Percentiles rank a stretch among this genome's conserved stretches.
Evolutionary conservation across 495 filamentous ascomycete genomes (phyloP).

Genomic region (Penicillium silybi): DNA sequence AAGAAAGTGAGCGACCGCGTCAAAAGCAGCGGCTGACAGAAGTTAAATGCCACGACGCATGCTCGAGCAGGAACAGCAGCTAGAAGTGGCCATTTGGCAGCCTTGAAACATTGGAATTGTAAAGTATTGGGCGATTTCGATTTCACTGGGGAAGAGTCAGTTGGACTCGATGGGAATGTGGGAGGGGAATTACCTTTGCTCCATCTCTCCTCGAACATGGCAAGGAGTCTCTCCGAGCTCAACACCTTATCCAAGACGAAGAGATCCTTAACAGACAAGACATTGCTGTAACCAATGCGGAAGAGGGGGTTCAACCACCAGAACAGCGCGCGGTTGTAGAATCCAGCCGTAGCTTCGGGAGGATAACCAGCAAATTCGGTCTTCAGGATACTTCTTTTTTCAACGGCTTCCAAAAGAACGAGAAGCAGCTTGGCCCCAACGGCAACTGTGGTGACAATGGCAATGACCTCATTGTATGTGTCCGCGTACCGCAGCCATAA

Average conservation of each 20-base stretch:
- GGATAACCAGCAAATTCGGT: slow-evolving; percentile 41
- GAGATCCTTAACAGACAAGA: slow-evolving; percentile 45
- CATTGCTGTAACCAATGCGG: slow-evolving; percentile 39
- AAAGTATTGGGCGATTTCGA: slow-evolving; percentile 38
- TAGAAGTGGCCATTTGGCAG: slow-evolving; percentile 44
- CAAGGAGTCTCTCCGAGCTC: slow-evolving; percentile 35
- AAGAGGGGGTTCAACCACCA: slow-evolving; percentile 59
- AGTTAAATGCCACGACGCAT: slow-evolving; percentile 54
- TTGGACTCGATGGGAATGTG: not conserved
- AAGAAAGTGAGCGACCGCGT: slow-evolving; percentile 48
- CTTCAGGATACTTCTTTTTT: slow-evolving; percentile 50
- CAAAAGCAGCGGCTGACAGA: slow-evolving; percentile 63
- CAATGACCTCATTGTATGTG: slow-evolving; percentile 29
- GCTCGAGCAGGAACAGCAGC: slow-evolving; percentile 50
- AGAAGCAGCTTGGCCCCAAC: slow-evolving; percentile 47
- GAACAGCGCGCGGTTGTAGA: slow-evolving; percentile 51
- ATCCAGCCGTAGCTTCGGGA: slow-evolving; percentile 56
- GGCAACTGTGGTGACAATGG: slow-evolving; percentile 45
- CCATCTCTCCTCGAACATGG: slow-evolving; percentile 30
- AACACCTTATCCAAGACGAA: slow-evolving; percentile 44
- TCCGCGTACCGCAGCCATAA: slow-evolving; percentile 50
- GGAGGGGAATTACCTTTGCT: slow-evolving; percentile 19
- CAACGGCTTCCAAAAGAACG: slow-evolving; percentile 49
- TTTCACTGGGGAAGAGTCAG: slow-evolving; percentile 25
- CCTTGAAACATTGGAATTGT: slow-evolving; percentile 41